Percentiles rank a stretch among this genome's conserved stretches.
phyloP scores from a whole-genome alignment of 129 eudicot genomes.

The Rutidosis leptorrhynchoides region DNA sequence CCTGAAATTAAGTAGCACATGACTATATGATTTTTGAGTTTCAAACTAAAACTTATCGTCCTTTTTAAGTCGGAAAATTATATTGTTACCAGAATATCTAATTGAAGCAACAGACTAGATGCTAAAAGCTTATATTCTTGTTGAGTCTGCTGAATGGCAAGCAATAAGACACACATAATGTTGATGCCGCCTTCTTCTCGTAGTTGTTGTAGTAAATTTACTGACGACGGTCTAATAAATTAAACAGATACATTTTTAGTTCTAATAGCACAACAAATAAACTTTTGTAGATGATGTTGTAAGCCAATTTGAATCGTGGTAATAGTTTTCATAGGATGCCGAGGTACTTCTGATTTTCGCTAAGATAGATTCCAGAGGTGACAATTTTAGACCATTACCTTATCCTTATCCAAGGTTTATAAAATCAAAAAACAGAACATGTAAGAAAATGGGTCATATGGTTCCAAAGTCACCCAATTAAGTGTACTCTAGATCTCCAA shows the following conservation, averaged over 20 bases:
- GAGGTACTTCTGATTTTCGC: neutral
- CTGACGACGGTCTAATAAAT: slow-evolving; percentile 53
- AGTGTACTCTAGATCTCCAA: no score
- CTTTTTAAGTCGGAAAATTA: neutral
- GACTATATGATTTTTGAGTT: slow-evolving; percentile 17
- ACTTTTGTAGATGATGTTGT: neutral
- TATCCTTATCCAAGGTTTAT: neutral
- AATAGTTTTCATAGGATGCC: neutral
- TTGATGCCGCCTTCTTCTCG: slow-evolving; percentile 46
- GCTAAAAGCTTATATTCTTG: slow-evolving; percentile 64
- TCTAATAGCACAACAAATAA: neutral
- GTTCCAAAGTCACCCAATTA: neutral
- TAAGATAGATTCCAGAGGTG: neutral
- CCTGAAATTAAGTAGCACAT: slow-evolving; percentile 41
- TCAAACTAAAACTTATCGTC: neutral
- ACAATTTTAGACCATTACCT: neutral
- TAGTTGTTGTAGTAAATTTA: slow-evolving; percentile 52
- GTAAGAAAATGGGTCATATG: neutral
- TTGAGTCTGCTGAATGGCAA: slow-evolving; percentile 54
- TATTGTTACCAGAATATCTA: slow-evolving; percentile 57
- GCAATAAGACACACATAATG: slow-evolving; percentile 47
- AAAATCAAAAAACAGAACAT: neutral
- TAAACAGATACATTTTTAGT: slow-evolving; percentile 4
- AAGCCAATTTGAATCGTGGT: neutral
- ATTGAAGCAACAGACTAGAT: slow-evolving; percentile 67